These are phyloP conservation scores for Plasmopara muralis DNA, from an alignment of 352 stramenopile species.

Conservation along the genomic window DNA sequence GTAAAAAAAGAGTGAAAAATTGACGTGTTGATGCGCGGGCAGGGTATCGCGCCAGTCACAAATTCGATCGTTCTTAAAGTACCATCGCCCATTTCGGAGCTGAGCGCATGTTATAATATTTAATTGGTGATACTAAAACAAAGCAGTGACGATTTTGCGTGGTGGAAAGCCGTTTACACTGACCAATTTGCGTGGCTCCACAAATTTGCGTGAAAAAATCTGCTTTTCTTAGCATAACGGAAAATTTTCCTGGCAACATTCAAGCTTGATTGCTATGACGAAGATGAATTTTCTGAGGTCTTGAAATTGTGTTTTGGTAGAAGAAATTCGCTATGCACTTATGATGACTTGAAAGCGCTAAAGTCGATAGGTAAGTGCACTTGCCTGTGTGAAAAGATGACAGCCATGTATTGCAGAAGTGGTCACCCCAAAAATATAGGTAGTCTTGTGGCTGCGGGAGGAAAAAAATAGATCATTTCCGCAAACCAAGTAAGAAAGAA, in stretches of 20 bases:
- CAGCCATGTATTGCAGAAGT: no score
- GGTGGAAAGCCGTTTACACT: not conserved
- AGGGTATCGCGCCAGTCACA: not conserved
- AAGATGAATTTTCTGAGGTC: not conserved
- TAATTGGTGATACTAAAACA: not conserved
- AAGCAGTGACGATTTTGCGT: not conserved
- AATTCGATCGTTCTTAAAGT: no score
- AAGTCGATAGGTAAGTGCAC: no score
- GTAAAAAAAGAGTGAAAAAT: not conserved
- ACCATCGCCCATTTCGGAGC: no score
- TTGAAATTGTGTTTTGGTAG: not conserved
- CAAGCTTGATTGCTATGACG: not conserved
- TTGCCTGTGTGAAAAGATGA: no score
- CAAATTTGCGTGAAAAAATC: not conserved
- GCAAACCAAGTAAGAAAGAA: no score
- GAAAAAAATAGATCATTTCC: no score
- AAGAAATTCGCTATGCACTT: no score
- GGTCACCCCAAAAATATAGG: no score
- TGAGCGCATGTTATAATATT: no score
- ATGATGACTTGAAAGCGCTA: no score
- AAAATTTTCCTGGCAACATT: not conserved
- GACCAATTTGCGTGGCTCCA: not conserved
- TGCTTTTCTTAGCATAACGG: not conserved
- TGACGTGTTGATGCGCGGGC: not conserved
- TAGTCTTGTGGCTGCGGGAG: no score